Evolutionary conservation across 441 rosid genomes (phyloP).

Genomic region (Capsella rubella): DNA sequence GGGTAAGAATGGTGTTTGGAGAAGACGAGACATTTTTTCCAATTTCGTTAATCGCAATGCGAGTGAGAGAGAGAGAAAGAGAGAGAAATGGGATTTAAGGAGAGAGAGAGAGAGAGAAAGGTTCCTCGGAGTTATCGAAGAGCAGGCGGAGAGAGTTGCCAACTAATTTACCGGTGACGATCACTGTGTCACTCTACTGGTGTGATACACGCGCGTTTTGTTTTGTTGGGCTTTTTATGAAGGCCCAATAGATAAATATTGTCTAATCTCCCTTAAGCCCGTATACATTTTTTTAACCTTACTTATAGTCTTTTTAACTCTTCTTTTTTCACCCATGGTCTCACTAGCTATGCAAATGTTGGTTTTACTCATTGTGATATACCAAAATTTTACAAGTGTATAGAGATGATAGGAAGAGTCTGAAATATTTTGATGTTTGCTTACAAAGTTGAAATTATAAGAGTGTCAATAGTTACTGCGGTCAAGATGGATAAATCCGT

Average conservation of each 20-base stretch:
- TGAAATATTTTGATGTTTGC: too few relatives aligned
- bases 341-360: too few relatives aligned
- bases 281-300: background rate
- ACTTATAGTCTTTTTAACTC: too few relatives aligned
- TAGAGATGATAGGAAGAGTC: too few relatives aligned
- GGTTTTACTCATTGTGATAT: too few relatives aligned
- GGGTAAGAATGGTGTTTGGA: conserved; percentile 61
- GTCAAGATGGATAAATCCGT: too few relatives aligned
- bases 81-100: conserved; percentile 5
- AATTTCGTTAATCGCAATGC: background rate
- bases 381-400: too few relatives aligned
- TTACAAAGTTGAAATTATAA: too few relatives aligned
- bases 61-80: background rate
- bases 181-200: background rate
- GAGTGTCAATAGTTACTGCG: too few relatives aligned
- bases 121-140: conserved; percentile 68
- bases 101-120: background rate
- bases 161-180: conserved; percentile 62
- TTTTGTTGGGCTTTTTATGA: background rate
- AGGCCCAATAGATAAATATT: background rate
- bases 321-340: too few relatives aligned
- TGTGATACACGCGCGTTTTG: conserved; percentile 2
- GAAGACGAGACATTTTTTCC: conserved; percentile 64
- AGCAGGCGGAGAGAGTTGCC: conserved; percentile 58
- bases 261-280: too few relatives aligned